Percentiles rank a stretch among this genome's conserved stretches.
Conservation (phyloP, 805 yeast genomes). For the Scheffersomyces amazonensis region DNA sequence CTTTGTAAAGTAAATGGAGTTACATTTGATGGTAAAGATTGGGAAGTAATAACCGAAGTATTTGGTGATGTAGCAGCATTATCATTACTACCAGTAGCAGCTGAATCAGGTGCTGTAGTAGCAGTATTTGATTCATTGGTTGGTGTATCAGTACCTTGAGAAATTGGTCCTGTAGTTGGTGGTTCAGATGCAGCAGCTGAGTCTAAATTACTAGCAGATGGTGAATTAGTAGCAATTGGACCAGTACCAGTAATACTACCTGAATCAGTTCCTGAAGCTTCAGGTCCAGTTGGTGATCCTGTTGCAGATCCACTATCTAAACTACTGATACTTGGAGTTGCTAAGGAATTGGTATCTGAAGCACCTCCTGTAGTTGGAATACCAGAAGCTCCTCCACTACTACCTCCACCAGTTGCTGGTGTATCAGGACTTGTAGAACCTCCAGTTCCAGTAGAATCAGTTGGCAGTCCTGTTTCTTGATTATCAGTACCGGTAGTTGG, state of each 20-base stretch:
- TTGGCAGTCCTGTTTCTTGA: not conserved
- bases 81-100: constrained; percentile 12
- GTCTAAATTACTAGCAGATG: not conserved
- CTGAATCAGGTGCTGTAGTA: constrained; percentile 7
- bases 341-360: not conserved
- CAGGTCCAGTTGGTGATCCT: not conserved
- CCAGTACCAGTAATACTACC: no score
- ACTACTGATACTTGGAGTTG: not conserved
- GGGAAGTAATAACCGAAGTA: not conserved
- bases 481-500: constrained; percentile 1
- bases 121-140: constrained; percentile 4
- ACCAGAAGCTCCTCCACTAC: constrained; percentile 2
- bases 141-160: constrained; percentile 1
- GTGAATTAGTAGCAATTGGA: not conserved
- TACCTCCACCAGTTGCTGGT: constrained; percentile 1
- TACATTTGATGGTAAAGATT: constrained; percentile 3
- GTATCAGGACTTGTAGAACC: not conserved
- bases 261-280: no score
- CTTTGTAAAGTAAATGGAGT: constrained; percentile 2
- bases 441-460: constrained; percentile 2
- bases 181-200: not conserved
- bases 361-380: not conserved
- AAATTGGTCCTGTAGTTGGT: not conserved
- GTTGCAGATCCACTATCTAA: not conserved
- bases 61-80: constrained; percentile 5